Evolutionary conservation across 371 early-diverging fungal species (phyloP), one percentile per base, ranked within the genome.

Genomic region (Mucor sp.): DNA sequence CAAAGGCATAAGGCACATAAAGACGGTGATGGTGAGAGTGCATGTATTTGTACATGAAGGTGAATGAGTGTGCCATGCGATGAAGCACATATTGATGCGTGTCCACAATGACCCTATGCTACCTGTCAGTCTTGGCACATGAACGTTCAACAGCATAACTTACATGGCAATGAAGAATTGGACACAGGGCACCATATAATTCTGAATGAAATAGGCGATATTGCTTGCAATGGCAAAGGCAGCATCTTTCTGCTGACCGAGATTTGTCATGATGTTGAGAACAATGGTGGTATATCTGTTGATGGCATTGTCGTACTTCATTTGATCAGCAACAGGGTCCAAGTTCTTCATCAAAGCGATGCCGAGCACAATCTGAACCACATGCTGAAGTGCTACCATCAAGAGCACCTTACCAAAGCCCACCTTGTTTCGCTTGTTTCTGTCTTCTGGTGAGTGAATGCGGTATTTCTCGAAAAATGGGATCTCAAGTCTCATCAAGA

Each of bases 21-120:
- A 92, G 80, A 58, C 88, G 87, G 67, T 92, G 92, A 69, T 92
- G 92, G 55, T 87, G 85, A 25, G 89, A 88, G 67, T 92, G 92
- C 72, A 92, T 85, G 57, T 82, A 75, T 67, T 88, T 85, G 78
- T 92, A 92, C 33, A 91, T 75, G 44, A 77, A 87, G 35, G 81
- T 78, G 58, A 84, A 84, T 17, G 74, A 78, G 79, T 92, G 92
- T 75, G 88, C 86, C 35, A 84, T 70, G 43, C 91, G 85, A 70
- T 92, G 92, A 63, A 91, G 78, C 75, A 89, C 89, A 77, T 92
- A 92, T 77, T 92, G 83, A 72, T 83, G 84, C 11, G 85, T 83
- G 41, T 88, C 88, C 19, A 88, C 74, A 68, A 88, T 68, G 25
- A 84, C 17, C 83, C 83, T 83, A 71, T 11, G 32, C 30, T 47